Conservation (phyloP, 2,329 filamentous ascomycete species). For the Rachicladosporium sp. region DNA sequence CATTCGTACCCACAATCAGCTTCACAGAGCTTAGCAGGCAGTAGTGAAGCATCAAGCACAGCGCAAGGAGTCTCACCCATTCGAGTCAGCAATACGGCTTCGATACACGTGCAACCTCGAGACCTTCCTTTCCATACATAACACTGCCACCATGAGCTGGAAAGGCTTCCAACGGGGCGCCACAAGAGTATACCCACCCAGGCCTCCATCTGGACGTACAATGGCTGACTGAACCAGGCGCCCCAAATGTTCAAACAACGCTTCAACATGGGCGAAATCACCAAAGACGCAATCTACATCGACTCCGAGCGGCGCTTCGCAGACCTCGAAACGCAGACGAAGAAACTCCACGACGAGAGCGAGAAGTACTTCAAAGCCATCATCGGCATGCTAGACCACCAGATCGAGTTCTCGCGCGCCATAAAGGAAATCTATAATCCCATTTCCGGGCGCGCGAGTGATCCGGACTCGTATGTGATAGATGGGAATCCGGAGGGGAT, state of each 20-base stretch:
- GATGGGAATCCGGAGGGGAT: constrained; percentile 92
- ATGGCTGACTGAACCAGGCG: constrained; percentile 40
- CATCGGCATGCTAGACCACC: constrained; percentile 92
- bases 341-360: constrained; percentile 91
- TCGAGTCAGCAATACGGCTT: too few relatives aligned
- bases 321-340: constrained; percentile 90
- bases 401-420: constrained; percentile 95
- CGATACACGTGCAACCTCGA: too few relatives aligned
- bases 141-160: constrained; percentile 64
- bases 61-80: too few relatives aligned
- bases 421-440: constrained; percentile 97
- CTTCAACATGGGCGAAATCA: constrained; percentile 92
- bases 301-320: constrained; percentile 90
- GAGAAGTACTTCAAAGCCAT: constrained; percentile 97
- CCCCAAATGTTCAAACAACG: constrained; percentile 83
- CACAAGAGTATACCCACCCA: constrained; percentile 51
- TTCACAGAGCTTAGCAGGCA: too few relatives aligned
- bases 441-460: constrained; percentile 89
- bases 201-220: constrained; percentile 1
- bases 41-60: too few relatives aligned
- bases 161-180: constrained; percentile 90
- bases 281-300: constrained; percentile 87
- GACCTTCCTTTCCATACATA: background rate
- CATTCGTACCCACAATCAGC: too few relatives aligned
- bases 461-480: constrained; percentile 68